phyloP scores from a whole-genome alignment of 306 rosid species.

The Crataegus laevigata region DNA sequence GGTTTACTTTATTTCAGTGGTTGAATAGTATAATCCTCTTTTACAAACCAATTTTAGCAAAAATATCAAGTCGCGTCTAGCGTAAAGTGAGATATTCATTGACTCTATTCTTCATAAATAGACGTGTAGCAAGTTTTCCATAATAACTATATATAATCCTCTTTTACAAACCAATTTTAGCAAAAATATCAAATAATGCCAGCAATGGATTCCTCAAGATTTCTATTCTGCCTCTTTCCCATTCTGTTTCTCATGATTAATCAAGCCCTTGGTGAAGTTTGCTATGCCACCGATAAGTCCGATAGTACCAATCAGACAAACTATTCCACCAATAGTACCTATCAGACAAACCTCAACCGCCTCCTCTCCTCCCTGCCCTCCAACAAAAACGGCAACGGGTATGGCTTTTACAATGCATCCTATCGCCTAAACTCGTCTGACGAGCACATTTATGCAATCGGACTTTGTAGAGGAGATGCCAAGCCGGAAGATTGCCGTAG shows the following conservation, averaged over 20 bases:
- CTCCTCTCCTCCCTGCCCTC: not conserved
- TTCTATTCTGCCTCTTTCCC: slow-evolving; percentile 3
- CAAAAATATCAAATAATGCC: not conserved
- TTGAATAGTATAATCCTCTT: too few species aligned
- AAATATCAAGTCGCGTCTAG: too few species aligned
- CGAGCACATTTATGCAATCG: not conserved
- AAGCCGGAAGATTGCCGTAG: not conserved
- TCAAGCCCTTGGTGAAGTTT: not conserved
- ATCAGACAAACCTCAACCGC: not conserved
- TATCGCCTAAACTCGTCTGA: not conserved
- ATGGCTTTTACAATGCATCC: not conserved
- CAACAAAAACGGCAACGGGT: not conserved
- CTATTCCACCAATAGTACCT: not conserved
- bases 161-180: not conserved
- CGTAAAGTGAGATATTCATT: too few species aligned
- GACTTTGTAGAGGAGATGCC: not conserved
- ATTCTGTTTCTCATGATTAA: not conserved
- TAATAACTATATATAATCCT: too few species aligned
- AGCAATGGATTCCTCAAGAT: slow-evolving; percentile 15
- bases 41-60: too few species aligned
- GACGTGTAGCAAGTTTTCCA: too few species aligned
- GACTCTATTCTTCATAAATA: too few species aligned
- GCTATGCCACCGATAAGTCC: not conserved
- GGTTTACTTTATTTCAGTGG: too few species aligned
- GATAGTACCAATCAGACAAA: not conserved